These are phyloP conservation scores for Biancaea sappan DNA, from an alignment of 306 rosid species.

Conservation along the genomic window DNA sequence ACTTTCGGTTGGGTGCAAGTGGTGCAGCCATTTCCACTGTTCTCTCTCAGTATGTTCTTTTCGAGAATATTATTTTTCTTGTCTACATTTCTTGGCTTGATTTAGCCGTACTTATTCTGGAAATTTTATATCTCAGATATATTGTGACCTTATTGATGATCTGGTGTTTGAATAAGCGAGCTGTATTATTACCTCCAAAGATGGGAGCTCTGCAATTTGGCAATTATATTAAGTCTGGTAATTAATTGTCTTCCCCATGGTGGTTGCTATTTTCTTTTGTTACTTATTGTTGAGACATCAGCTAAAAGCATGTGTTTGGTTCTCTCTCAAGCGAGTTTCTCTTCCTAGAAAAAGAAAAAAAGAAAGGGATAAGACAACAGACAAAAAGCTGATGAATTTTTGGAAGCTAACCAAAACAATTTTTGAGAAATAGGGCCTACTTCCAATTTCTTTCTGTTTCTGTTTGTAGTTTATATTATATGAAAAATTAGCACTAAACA, in stretches of 20 bases:
- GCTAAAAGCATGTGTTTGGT: slow-evolving; percentile 14
- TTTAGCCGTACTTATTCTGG: slow-evolving; percentile 26
- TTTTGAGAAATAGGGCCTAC: slow-evolving; percentile 3
- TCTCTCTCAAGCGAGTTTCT: background rate
- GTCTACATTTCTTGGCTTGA: slow-evolving; percentile 29
- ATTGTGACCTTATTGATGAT: slow-evolving; percentile 76
- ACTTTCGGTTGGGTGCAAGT: slow-evolving; percentile 72
- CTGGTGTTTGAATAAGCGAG: slow-evolving; percentile 76
- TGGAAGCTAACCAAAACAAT: background rate
- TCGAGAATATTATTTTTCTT: slow-evolving; percentile 28
- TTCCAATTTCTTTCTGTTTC: background rate
- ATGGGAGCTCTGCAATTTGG: slow-evolving; percentile 85
- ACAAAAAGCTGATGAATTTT: slow-evolving; percentile 24
- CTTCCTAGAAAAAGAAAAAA: slow-evolving; percentile 4
- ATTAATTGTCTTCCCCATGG: slow-evolving; percentile 28
- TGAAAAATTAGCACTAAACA: slow-evolving; percentile 14
- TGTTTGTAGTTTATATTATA: slow-evolving; percentile 5
- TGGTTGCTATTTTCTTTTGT: slow-evolving; percentile 12
- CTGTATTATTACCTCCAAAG: slow-evolving; percentile 82
- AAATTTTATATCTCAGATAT: slow-evolving; percentile 58
- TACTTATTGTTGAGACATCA: slow-evolving; percentile 21
- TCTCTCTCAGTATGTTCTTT: slow-evolving; percentile 82
- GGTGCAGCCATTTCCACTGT: slow-evolving; percentile 96
- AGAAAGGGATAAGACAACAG: slow-evolving; percentile 17
- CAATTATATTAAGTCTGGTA: slow-evolving; percentile 83